Percentiles rank a stretch among this genome's conserved stretches.
These are phyloP conservation scores for Penicillium aurantiogriseum DNA, from an alignment of 2,329 filamentous ascomycete species.

Conservation along the genomic window DNA sequence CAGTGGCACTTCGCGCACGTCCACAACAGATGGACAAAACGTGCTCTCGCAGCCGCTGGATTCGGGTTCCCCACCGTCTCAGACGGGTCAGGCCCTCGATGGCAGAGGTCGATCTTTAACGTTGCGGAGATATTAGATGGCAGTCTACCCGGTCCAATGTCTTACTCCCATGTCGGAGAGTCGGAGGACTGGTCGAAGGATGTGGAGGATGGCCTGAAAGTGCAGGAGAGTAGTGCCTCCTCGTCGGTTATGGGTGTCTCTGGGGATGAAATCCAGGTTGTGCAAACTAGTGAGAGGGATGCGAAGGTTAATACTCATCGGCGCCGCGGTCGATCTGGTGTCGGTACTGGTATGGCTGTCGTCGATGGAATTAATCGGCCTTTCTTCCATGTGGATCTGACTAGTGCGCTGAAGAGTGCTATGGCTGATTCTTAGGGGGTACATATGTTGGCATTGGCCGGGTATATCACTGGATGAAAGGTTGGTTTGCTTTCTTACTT, in stretches of 20 bases:
- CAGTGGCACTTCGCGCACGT: slow-evolving; percentile 91
- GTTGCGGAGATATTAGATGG: background rate
- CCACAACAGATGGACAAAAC: slow-evolving; percentile 87
- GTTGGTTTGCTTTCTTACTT: background rate
- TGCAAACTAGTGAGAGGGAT: background rate
- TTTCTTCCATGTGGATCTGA: slow-evolving; percentile 86
- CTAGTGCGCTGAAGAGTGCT: slow-evolving; percentile 78
- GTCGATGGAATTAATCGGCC: slow-evolving; percentile 79
- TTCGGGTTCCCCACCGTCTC: slow-evolving; percentile 68
- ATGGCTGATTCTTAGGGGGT: slow-evolving; percentile 57
- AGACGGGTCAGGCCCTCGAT: background rate
- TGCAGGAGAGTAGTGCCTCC: background rate
- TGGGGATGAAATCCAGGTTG: background rate
- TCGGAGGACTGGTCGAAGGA: background rate
- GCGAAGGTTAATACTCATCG: background rate
- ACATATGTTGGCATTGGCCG: background rate
- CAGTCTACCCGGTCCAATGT: background rate
- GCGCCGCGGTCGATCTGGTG: slow-evolving; percentile 52
- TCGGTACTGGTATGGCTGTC: slow-evolving; percentile 54
- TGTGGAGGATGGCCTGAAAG: background rate
- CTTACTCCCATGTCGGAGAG: background rate
- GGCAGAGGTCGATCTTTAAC: slow-evolving; percentile 2
- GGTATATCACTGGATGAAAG: background rate
- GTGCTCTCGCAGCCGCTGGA: slow-evolving; percentile 76
- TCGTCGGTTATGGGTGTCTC: background rate